Percentiles rank a stretch among this genome's conserved stretches.
Evolutionary conservation across 768 basidiomycete species (phyloP).

Genomic region (Collybiopsis confluens): DNA sequence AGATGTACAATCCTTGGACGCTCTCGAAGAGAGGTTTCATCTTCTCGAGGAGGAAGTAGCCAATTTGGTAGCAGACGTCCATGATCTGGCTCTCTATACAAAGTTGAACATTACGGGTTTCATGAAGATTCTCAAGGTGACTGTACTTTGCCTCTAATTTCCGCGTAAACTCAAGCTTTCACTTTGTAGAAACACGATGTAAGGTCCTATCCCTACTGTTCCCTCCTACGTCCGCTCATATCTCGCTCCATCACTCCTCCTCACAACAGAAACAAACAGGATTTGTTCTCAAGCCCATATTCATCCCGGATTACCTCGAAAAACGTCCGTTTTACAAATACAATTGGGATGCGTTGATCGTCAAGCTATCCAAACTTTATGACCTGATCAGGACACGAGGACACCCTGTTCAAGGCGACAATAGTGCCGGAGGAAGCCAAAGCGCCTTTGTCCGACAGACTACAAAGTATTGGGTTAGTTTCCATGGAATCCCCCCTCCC

Average conservation of each 20-base stretch:
- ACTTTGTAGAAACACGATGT: conserved; percentile 85
- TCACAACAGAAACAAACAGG: conserved; percentile 84
- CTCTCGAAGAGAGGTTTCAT: conserved; percentile 82
- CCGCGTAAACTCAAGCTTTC: too few species aligned
- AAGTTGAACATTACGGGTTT: conserved; percentile 99
- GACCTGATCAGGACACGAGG: conserved; percentile 94
- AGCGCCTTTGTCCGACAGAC: conserved; percentile 98
- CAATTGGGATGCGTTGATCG: conserved; percentile 93
- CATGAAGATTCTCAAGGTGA: conserved; percentile 97
- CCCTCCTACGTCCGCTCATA: not conserved
- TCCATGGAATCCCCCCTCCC: not conserved
- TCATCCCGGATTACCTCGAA: conserved; percentile 89
- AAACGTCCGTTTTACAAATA: conserved; percentile 96
- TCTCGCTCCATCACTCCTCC: conserved; percentile 6
- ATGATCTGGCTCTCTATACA: conserved; percentile 86
- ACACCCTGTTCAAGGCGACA: conserved; percentile 90
- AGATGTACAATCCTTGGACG: conserved; percentile 55
- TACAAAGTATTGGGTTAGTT: conserved; percentile 93
- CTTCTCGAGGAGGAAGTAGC: conserved; percentile 92
- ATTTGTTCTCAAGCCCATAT: conserved; percentile 75
- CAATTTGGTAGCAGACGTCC: conserved; percentile 87
- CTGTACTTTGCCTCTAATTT: too few species aligned
- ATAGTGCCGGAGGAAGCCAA: conserved; percentile 91
- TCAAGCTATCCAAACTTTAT: conserved; percentile 92
- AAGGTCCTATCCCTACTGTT: conserved; percentile 15